These are phyloP conservation scores for Paramarasmius palmivorus DNA, from an alignment of 1,284 basidiomycete genomes.

Conservation along the genomic window DNA sequence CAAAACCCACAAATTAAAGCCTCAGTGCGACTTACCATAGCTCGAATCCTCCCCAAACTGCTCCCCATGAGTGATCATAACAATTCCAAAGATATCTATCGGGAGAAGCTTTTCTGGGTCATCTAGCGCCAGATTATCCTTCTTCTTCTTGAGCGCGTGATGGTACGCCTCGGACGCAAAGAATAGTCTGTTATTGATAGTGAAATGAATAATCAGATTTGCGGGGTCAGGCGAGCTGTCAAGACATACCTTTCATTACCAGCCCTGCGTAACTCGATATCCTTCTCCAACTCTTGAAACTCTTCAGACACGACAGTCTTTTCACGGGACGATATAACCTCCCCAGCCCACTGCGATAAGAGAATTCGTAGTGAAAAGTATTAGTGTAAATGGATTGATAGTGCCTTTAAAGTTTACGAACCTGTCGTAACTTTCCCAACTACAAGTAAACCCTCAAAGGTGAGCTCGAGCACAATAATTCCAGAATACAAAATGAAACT, in stretches of 20 bases:
- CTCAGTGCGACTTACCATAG: conserved; percentile 50
- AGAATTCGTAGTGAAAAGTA: conserved; percentile 30
- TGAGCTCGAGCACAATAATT: neutral
- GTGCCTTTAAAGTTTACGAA: conserved; percentile 23
- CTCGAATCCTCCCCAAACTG: conserved; percentile 74
- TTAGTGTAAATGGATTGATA: conserved; percentile 3
- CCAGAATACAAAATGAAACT: conserved; percentile 15
- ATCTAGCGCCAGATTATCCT: conserved; percentile 54
- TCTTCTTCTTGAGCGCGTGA: conserved; percentile 66
- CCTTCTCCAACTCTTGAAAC: conserved; percentile 66
- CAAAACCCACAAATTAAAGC: neutral
- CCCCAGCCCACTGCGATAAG: conserved; percentile 66
- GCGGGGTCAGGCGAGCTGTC: neutral
- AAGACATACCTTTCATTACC: conserved; percentile 61
- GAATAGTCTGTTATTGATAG: conserved; percentile 54
- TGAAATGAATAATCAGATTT: neutral
- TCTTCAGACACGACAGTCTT: conserved; percentile 67
- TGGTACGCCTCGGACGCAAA: conserved; percentile 63
- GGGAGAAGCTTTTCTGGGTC: conserved; percentile 67
- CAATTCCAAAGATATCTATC: conserved; percentile 77
- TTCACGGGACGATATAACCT: conserved; percentile 71
- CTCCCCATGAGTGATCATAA: conserved; percentile 85
- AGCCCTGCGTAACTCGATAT: conserved; percentile 65
- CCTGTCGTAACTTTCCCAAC: conserved; percentile 70
- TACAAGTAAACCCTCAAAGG: too few relatives aligned